Base-by-base conservation (phyloP, 768 basidiomycete genomes). In the Candolleomyces aberdarensis region DNA sequence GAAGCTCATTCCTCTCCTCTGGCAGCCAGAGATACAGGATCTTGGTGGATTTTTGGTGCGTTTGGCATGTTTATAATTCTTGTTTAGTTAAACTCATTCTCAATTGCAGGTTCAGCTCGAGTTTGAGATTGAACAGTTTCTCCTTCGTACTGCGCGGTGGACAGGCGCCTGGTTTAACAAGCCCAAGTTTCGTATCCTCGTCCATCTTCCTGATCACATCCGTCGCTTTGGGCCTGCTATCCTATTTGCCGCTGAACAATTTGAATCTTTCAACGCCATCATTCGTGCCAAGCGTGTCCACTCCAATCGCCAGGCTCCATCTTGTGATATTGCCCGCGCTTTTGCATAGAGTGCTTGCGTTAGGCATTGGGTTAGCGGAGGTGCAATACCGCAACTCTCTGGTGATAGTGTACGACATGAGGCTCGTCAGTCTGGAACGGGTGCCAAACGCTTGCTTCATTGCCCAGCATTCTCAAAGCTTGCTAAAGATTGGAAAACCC, bases 131-230 rank as follows among this genome's bases (percentile, higher is more conserved):
- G 51, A 77, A 1, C 57, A 74, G 26, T 78, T 81, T 56, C 71
- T 81, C 1, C 49, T 64, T 4, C 66, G 67, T 17, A 72, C 74
- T 0, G 72, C 70, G 5, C 58, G 39, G 1, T 71, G 69, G 69
- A 72, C 69, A 4, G 59, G 59, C 22, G 65, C 47, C 13, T 79
- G 72, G 75, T 78, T 79, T 62, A 77, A 76, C 58, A 80, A 81
- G 60, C 72, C 76, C 1, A 81, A 80, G 58, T 78, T 80, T 62
- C 79, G 80, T 48, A 66, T 80, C 29, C 39, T 80, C 6, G 39
- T 73, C 0, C 79, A 81, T 61, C 63, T 81, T 0, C 69, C 71
- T 0, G 57, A 62, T 0, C 74, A 80, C 59, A 75, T 81, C 46
- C 56, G 67, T 0, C 64, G 71, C 0, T 80, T 80, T 69, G 79